Conservation (phyloP, 192 early-diverging fungal genomes). For the Rhizophagus sp. region DNA sequence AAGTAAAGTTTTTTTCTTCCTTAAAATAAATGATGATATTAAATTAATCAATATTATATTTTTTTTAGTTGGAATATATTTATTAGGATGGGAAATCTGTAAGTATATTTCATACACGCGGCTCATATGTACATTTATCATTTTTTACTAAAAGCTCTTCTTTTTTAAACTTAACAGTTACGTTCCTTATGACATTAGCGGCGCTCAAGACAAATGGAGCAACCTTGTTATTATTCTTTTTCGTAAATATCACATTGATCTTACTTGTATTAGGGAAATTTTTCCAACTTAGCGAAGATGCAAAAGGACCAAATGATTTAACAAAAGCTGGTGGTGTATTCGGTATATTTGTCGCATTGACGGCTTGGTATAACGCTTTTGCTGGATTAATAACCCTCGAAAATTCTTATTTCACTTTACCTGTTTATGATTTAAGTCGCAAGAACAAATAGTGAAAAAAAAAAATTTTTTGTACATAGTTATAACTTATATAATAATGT, state of each 20-base stretch:
- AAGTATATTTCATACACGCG: neutral
- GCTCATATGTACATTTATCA: too few species aligned
- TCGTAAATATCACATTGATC: slow-evolving; percentile 63
- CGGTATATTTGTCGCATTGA: slow-evolving; percentile 68
- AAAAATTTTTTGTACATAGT: too few species aligned
- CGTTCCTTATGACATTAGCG: slow-evolving; percentile 66
- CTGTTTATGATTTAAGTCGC: slow-evolving; percentile 32
- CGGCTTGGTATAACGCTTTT: slow-evolving; percentile 78
- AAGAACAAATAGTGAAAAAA: neutral
- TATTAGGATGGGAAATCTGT: slow-evolving; percentile 45
- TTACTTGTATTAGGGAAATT: slow-evolving; percentile 66
- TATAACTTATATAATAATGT: too few species aligned
- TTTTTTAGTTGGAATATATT: slow-evolving; percentile 61
- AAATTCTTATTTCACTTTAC: slow-evolving; percentile 54
- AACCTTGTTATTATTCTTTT: slow-evolving; percentile 71
- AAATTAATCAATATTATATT: too few species aligned
- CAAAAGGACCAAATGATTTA: slow-evolving; percentile 19
- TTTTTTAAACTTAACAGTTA: slow-evolving; percentile 36
- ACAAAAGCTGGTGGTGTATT: slow-evolving; percentile 63
- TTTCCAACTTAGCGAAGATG: slow-evolving; percentile 39
- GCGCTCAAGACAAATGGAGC: slow-evolving; percentile 63
- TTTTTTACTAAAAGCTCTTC: too few species aligned
- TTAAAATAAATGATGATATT: neutral
- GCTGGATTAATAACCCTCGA: slow-evolving; percentile 58
- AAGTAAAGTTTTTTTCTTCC: neutral